Evolutionary conservation across 495 filamentous ascomycete species (phyloP).

Genomic region (Daldinia childiae): DNA sequence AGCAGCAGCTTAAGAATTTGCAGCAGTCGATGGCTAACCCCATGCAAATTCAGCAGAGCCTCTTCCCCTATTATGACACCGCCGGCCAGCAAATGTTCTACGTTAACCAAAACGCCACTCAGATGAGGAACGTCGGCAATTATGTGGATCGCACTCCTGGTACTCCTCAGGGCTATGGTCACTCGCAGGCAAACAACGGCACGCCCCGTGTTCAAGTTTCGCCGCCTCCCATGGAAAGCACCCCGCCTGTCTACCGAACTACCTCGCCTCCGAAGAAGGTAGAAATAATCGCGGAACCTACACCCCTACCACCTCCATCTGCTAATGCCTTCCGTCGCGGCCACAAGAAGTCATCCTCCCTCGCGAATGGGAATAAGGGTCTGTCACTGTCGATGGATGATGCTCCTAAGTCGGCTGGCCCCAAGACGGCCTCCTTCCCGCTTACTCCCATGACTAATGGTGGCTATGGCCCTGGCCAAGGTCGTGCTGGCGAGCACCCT

Average conservation of each 20-base stretch:
- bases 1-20: slow-evolving; percentile 77
- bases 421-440: slow-evolving; percentile 80
- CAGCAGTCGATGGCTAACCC: slow-evolving; percentile 70
- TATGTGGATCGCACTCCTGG: slow-evolving; percentile 42
- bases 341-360: slow-evolving; percentile 90
- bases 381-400: slow-evolving; percentile 67
- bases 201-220: slow-evolving; percentile 79
- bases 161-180: slow-evolving; percentile 46
- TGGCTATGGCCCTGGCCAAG: slow-evolving; percentile 93
- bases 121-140: slow-evolving; percentile 48
- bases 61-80: slow-evolving; percentile 85
- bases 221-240: slow-evolving; percentile 69
- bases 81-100: slow-evolving; percentile 78
- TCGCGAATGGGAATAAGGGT: slow-evolving; percentile 69
- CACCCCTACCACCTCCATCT: slow-evolving; percentile 80
- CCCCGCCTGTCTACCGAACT: slow-evolving; percentile 62
- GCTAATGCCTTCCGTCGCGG: slow-evolving; percentile 88
- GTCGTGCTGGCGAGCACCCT: slow-evolving; percentile 92
- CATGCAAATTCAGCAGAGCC: slow-evolving; percentile 57
- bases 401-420: slow-evolving; percentile 69
- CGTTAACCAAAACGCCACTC: slow-evolving; percentile 59
- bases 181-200: slow-evolving; percentile 53
- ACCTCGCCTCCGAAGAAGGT: slow-evolving; percentile 75
- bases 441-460: slow-evolving; percentile 79
- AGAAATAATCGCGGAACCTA: slow-evolving; percentile 69